Evolutionary conservation across 495 filamentous ascomycete genomes (phyloP).

Genomic region (Aspergillus bridgeri): DNA sequence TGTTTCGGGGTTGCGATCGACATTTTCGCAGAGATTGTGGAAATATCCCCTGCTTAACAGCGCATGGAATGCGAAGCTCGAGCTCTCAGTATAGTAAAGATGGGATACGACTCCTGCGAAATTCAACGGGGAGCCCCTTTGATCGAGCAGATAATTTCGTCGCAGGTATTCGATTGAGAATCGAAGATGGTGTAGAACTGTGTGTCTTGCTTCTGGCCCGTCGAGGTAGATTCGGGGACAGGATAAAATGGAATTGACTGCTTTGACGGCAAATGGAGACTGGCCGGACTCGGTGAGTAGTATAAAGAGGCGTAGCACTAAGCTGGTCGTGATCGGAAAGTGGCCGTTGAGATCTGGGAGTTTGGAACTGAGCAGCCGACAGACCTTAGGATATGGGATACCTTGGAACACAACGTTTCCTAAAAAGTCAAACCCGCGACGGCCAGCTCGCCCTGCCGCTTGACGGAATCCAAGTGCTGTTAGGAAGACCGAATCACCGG

Average conservation of each 20-base stretch:
- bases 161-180: slow-evolving; percentile 80
- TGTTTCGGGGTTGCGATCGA: slow-evolving; percentile 31
- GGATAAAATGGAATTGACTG: slow-evolving; percentile 62
- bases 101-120: slow-evolving; percentile 65
- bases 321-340: slow-evolving; percentile 71
- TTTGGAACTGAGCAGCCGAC: slow-evolving; percentile 63
- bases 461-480: slow-evolving; percentile 75
- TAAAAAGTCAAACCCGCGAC: slow-evolving; percentile 74
- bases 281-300: slow-evolving; percentile 62
- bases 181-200: slow-evolving; percentile 68
- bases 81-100: slow-evolving; percentile 70
- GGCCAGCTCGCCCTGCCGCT: slow-evolving; percentile 70
- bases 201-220: slow-evolving; percentile 56
- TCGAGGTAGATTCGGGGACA: slow-evolving; percentile 67
- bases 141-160: slow-evolving; percentile 59
- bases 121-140: slow-evolving; percentile 59
- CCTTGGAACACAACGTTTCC: slow-evolving; percentile 77
- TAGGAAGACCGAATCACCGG: slow-evolving; percentile 65
- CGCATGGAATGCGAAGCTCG: slow-evolving; percentile 70
- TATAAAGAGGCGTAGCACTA: slow-evolving; percentile 65
- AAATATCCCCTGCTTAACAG: slow-evolving; percentile 67
- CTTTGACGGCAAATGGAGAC: slow-evolving; percentile 55
- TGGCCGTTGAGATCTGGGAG: slow-evolving; percentile 72
- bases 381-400: slow-evolving; percentile 50
- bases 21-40: slow-evolving; percentile 54